Evolutionary conservation across 225 moss, liverwort and hornwort species (phyloP).

Genomic region (Pleurozium schreberi): DNA sequence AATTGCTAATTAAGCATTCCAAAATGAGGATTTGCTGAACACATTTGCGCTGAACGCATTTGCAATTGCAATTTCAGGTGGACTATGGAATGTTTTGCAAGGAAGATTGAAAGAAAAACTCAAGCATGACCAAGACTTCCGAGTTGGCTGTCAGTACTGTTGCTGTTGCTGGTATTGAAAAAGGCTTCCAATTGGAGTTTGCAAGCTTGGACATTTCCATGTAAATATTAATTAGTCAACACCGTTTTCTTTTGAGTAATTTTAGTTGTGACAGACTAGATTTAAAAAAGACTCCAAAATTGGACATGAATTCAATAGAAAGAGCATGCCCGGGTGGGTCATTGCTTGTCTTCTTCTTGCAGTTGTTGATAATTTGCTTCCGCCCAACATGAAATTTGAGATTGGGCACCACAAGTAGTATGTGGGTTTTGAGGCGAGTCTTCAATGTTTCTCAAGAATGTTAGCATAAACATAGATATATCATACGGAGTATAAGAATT

Average conservation of each 20-base stretch:
- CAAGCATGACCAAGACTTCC: background rate
- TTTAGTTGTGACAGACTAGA: background rate
- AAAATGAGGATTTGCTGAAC: background rate
- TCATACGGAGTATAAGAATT: too few relatives aligned
- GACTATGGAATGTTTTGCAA: background rate
- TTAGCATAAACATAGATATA: background rate
- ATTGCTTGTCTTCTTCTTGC: background rate
- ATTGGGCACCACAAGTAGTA: background rate
- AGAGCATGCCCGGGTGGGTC: background rate
- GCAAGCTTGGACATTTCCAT: background rate
- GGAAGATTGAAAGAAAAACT: background rate
- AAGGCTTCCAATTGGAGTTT: background rate
- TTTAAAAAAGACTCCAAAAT: background rate
- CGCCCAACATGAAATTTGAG: background rate
- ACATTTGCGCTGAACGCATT: background rate
- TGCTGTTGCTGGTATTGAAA: background rate
- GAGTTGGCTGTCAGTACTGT: background rate
- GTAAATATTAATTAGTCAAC: background rate
- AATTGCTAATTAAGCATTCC: background rate
- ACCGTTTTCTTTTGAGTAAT: background rate
- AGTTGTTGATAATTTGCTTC: background rate
- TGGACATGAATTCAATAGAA: background rate
- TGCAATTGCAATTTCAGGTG: background rate
- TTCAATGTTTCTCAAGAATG: background rate
- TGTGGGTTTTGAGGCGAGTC: background rate